Conservation (phyloP, 2,329 filamentous ascomycete species). For the Aspergillus melleus region DNA sequence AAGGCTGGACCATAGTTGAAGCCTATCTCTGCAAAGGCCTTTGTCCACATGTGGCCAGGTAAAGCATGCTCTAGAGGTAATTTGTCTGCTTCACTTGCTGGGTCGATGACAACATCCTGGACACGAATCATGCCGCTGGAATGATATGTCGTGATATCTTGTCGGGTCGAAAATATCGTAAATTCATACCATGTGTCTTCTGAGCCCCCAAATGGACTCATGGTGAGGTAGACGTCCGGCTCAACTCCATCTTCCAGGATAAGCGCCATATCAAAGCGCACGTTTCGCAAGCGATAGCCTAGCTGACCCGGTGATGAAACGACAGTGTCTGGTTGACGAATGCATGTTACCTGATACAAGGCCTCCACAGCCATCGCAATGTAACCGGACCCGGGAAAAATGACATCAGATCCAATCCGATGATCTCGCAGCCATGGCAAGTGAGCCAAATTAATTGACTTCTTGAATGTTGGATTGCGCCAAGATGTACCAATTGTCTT, state of each 20-base stretch:
- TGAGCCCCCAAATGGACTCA: neutral
- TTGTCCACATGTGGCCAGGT: slow-evolving; percentile 9
- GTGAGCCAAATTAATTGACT: neutral
- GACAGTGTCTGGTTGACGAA: neutral
- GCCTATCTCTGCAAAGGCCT: slow-evolving; percentile 9
- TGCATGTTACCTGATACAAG: slow-evolving; percentile 2
- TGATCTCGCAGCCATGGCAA: slow-evolving; percentile 4
- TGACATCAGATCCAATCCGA: neutral
- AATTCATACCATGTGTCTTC: slow-evolving; percentile 11
- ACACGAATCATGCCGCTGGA: slow-evolving; percentile 5
- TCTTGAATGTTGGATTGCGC: slow-evolving; percentile 3
- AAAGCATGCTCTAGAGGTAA: slow-evolving; percentile 5
- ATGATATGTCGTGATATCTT: slow-evolving; percentile 2
- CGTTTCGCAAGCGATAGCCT: slow-evolving; percentile 4
- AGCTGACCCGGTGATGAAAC: neutral
- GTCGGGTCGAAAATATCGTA: neutral
- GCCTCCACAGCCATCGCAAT: slow-evolving; percentile 9
- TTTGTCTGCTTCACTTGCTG: neutral
- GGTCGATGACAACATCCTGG: neutral
- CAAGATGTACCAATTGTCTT: slow-evolving; percentile 4
- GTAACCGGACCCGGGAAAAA: slow-evolving; percentile 5
- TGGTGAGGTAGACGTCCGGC: slow-evolving; percentile 3
- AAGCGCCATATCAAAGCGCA: slow-evolving; percentile 6
- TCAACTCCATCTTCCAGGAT: slow-evolving; percentile 5
- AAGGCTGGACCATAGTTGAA: slow-evolving; percentile 10